Conservation (phyloP, 2,329 filamentous ascomycete genomes). For the Monilinia polystroma region DNA sequence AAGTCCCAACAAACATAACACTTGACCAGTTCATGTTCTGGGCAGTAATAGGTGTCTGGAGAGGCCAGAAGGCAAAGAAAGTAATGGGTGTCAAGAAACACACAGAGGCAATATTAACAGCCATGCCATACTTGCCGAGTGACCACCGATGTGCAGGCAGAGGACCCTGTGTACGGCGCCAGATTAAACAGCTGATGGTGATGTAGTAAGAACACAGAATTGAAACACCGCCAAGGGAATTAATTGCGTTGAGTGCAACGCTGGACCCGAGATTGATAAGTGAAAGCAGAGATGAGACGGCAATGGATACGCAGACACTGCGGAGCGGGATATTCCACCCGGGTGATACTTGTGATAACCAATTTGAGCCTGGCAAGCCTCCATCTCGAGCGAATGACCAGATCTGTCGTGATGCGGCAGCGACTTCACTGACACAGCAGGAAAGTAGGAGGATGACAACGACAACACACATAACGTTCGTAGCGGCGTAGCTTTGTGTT, state of each 20-base stretch:
- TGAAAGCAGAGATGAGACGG: constrained; percentile 23
- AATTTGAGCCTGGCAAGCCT: constrained; percentile 44
- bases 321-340: constrained; percentile 27
- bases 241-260: constrained; percentile 52
- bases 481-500: constrained; percentile 40
- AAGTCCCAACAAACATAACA: constrained; percentile 25
- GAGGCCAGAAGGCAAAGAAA: constrained; percentile 50
- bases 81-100: constrained; percentile 44
- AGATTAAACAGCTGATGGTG: constrained; percentile 43
- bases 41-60: constrained; percentile 40
- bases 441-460: constrained; percentile 43
- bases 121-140: constrained; percentile 44
- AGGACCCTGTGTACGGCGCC: constrained; percentile 40
- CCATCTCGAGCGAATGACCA: constrained; percentile 47
- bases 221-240: constrained; percentile 49
- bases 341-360: constrained; percentile 41
- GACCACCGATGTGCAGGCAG: constrained; percentile 45
- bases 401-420: constrained; percentile 41
- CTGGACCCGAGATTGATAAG: constrained; percentile 51
- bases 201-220: constrained; percentile 53
- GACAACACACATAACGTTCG: constrained; percentile 48
- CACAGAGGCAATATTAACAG: constrained; percentile 45
- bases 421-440: constrained; percentile 42
- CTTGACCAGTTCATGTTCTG: constrained; percentile 48
- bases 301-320: constrained; percentile 27